Conservation (phyloP, 345 rosid species). For the Citrus unshiu region DNA sequence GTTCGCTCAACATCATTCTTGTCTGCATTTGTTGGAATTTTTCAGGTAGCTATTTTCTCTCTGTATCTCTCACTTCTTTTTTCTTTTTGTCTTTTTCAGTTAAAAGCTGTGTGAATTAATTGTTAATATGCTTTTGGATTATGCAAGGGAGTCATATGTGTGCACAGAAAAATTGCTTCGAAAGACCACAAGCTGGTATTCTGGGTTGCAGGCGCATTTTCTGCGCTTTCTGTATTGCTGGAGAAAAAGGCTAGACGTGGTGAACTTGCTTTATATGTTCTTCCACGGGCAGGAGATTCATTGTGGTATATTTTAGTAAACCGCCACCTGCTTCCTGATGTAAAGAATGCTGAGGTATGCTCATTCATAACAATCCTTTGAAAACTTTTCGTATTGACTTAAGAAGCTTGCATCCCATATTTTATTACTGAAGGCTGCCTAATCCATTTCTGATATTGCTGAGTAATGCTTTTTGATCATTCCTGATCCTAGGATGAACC, state of each 20-base stretch:
- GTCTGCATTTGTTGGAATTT: constrained; percentile 97
- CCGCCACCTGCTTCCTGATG: constrained; percentile 77
- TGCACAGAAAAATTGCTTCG: constrained; percentile 78
- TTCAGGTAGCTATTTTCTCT: constrained; percentile 60
- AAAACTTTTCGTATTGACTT: background rate
- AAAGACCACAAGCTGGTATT: constrained; percentile 94
- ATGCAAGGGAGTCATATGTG: constrained; percentile 79
- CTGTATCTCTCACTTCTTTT: constrained; percentile 4
- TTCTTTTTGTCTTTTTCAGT: background rate
- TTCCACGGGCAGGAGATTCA: constrained; percentile 97
- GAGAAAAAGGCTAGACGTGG: constrained; percentile 94
- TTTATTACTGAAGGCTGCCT: background rate
- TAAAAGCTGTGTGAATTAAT: constrained; percentile 1
- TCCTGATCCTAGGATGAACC: background rate
- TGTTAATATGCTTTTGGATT: constrained; percentile 22
- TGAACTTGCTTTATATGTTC: constrained; percentile 95
- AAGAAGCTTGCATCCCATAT: background rate
- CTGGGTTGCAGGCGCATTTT: constrained; percentile 84
- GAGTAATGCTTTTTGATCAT: background rate
- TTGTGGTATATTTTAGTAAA: constrained; percentile 88
- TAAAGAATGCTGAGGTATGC: constrained; percentile 91
- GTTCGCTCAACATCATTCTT: constrained; percentile 90
- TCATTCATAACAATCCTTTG: background rate
- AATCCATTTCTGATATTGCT: background rate
- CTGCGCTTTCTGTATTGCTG: constrained; percentile 89